phyloP scores from a whole-genome alignment of 345 rosid species.

The Geranium brycei region DNA sequence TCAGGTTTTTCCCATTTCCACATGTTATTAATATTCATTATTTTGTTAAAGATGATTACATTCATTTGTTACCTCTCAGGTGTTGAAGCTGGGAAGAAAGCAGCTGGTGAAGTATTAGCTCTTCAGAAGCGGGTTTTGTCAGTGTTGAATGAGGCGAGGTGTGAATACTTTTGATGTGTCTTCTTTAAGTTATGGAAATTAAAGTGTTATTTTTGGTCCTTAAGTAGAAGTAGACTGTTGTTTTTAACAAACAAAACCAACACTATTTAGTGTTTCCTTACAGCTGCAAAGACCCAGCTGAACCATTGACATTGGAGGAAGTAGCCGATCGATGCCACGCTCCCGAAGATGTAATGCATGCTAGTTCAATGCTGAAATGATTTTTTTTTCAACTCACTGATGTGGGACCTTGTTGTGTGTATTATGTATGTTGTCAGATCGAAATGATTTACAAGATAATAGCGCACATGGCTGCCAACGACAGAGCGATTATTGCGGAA shows the following conservation, averaged over 20 bases:
- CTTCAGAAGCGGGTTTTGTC: constrained; percentile 89
- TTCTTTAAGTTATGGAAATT: constrained; percentile 1
- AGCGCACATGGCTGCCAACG: constrained; percentile 92
- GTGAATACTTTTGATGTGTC: constrained; percentile 7
- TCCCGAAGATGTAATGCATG: constrained; percentile 47
- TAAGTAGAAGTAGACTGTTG: not conserved
- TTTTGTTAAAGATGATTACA: no score
- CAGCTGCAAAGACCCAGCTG: constrained; percentile 91
- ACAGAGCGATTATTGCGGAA: constrained; percentile 80
- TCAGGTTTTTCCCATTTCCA: no score
- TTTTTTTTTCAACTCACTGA: no score
- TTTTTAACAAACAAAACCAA: not conserved
- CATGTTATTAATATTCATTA: no score
- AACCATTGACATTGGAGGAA: constrained; percentile 72
- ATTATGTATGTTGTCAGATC: constrained; percentile 34
- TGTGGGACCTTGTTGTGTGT: not conserved
- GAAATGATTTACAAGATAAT: constrained; percentile 95
- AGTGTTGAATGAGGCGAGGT: constrained; percentile 94
- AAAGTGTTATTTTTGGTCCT: not conserved
- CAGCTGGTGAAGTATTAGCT: constrained; percentile 93
- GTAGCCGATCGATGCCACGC: constrained; percentile 91
- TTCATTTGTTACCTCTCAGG: constrained; percentile 27
- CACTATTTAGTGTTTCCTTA: not conserved
- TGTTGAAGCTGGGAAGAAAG: constrained; percentile 97
- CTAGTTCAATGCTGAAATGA: no score